These are phyloP conservation scores for rapeseed (Brassica napus) DNA, from an alignment of 345 rosid genomes.

Conservation along the genomic window Da-Ae NC_063439.1:28342501-28343000, in stretches of 20 bases:
- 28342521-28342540: neutral
- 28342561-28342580: slow-evolving; percentile 9
- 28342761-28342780: slow-evolving; percentile 86
- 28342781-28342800: slow-evolving; percentile 94
- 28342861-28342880: slow-evolving; percentile 53
- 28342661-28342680: slow-evolving; percentile 99
- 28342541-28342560: slow-evolving; percentile 16
- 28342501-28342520: neutral
- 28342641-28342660: slow-evolving; percentile 76
- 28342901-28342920: neutral
- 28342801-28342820: slow-evolving; percentile 85
- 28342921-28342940: too few relatives aligned
- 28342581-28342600: slow-evolving; percentile 10
- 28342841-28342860: slow-evolving; percentile 65
- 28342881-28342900: neutral
- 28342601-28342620: slow-evolving; percentile 15
- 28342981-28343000: slow-evolving; percentile 58
- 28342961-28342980: slow-evolving; percentile 55
- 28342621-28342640: slow-evolving; percentile 55
- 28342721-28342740: neutral
- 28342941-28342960: too few relatives aligned
- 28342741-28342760: slow-evolving; percentile 35
- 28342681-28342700: slow-evolving; percentile 49
- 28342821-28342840: slow-evolving; percentile 98
- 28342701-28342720: neutral